phyloP scores from a whole-genome alignment of 1,139 yeast genomes.

The Taphrina populina region DNA sequence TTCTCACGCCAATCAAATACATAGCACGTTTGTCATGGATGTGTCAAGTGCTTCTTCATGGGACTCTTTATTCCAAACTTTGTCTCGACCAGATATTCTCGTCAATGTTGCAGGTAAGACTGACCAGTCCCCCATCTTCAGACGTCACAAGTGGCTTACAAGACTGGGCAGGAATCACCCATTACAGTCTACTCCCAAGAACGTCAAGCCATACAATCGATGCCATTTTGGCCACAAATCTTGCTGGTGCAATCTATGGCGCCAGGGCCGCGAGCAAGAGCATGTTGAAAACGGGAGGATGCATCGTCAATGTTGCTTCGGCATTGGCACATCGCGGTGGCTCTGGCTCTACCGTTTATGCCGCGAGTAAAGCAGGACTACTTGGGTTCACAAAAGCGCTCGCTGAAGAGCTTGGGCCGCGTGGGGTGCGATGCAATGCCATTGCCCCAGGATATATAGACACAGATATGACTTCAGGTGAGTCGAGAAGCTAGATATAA shows the following conservation, averaged over 20 bases:
- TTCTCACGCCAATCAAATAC: slow-evolving; percentile 51
- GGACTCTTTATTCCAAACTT: slow-evolving; percentile 2
- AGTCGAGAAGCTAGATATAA: neutral
- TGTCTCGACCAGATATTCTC: slow-evolving; percentile 36
- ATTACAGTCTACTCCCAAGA: slow-evolving; percentile 55
- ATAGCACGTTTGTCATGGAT: slow-evolving; percentile 46
- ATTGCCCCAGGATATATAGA: slow-evolving; percentile 75
- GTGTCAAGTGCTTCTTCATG: slow-evolving; percentile 32
- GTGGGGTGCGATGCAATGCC: slow-evolving; percentile 59
- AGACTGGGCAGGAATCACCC: slow-evolving; percentile 58
- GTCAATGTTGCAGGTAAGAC: slow-evolving; percentile 40
- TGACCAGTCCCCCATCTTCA: neutral
- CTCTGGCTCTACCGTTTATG: slow-evolving; percentile 69
- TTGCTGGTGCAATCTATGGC: slow-evolving; percentile 63
- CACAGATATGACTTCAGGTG: slow-evolving; percentile 64
- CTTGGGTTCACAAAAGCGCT: slow-evolving; percentile 62
- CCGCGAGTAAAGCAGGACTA: slow-evolving; percentile 76
- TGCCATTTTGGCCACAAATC: slow-evolving; percentile 58
- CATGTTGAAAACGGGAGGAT: slow-evolving; percentile 52
- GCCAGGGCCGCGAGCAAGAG: slow-evolving; percentile 53
- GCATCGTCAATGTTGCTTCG: slow-evolving; percentile 70
- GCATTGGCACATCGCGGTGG: slow-evolving; percentile 55
- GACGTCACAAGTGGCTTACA: neutral
- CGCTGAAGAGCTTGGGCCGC: slow-evolving; percentile 59
- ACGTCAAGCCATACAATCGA: slow-evolving; percentile 52